Evolutionary conservation across 2,329 filamentous ascomycete genomes (phyloP).

Genomic region (Trichoderma pleuroti): DNA sequence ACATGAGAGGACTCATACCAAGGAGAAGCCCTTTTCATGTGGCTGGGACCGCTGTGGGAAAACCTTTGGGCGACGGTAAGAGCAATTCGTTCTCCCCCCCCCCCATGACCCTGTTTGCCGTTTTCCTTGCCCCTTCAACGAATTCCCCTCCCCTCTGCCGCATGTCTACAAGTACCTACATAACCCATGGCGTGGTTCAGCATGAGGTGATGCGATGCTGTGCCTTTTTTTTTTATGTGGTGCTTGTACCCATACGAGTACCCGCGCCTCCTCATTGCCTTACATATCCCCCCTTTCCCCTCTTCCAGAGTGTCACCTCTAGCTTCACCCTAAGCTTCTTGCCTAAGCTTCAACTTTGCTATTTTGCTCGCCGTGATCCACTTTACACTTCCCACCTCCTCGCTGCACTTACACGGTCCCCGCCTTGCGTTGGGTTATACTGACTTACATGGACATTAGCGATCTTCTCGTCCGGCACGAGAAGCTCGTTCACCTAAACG

Average conservation of each 20-base stretch:
- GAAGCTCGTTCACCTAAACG: constrained; percentile 62
- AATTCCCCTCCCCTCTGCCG: not conserved
- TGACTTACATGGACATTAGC: constrained; percentile 60
- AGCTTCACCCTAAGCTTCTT: constrained; percentile 9
- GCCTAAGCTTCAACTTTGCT: constrained; percentile 4
- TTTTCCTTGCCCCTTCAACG: not conserved
- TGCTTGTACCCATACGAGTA: constrained; percentile 12
- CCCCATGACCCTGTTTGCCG: not conserved
- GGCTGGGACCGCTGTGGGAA: constrained; percentile 58
- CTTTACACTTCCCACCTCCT: not conserved
- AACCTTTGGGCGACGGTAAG: constrained; percentile 60
- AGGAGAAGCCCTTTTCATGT: constrained; percentile 62
- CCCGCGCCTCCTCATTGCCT: constrained; percentile 17
- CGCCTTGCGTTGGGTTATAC: not conserved
- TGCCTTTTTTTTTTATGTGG: not conserved
- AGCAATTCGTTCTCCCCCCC: not conserved
- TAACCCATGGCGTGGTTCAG: not conserved
- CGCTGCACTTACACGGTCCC: not conserved
- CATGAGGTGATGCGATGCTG: constrained; percentile 4
- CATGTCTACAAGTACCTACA: not conserved
- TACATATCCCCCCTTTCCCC: constrained; percentile 12
- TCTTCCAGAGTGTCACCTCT: not conserved
- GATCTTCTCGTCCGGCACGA: constrained; percentile 62
- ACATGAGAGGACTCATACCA: constrained; percentile 62
- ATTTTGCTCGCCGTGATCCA: not conserved